phyloP scores from a whole-genome alignment of 1,139 yeast genomes.

The Yamadazyma diospyri region DNA sequence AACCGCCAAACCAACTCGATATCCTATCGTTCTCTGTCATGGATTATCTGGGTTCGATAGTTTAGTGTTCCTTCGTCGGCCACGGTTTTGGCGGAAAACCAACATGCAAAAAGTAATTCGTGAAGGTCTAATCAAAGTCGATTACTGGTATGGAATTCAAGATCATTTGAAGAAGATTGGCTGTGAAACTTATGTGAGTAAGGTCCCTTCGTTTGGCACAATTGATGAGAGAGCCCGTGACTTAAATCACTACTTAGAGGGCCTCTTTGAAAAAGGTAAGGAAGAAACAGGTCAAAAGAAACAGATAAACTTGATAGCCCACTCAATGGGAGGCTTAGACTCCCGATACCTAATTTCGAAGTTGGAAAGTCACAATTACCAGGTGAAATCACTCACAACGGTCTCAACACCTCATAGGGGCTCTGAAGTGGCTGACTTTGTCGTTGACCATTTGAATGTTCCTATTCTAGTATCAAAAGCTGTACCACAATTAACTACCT shows the following conservation, averaged over 20 bases:
- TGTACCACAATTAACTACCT: constrained; percentile 60
- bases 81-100: constrained; percentile 12
- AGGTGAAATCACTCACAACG: constrained; percentile 73
- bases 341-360: constrained; percentile 69
- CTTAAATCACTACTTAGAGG: constrained; percentile 51
- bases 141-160: constrained; percentile 81
- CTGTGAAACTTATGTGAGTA: constrained; percentile 65
- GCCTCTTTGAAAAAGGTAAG: neutral
- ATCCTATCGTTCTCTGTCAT: constrained; percentile 78
- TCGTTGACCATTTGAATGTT: constrained; percentile 34
- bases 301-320: constrained; percentile 76
- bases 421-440: constrained; percentile 76
- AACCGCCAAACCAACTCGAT: constrained; percentile 28
- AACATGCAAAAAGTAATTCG: constrained; percentile 13
- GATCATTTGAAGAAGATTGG: constrained; percentile 60
- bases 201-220: constrained; percentile 80
- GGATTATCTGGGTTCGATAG: constrained; percentile 81
- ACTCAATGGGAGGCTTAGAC: constrained; percentile 94
- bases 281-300: constrained; percentile 21
- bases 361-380: constrained; percentile 43
- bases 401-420: constrained; percentile 89
- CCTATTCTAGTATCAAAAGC: constrained; percentile 32
- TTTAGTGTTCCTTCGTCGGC: constrained; percentile 45
- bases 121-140: constrained; percentile 29
- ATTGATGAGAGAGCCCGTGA: constrained; percentile 66